phyloP scores from a whole-genome alignment of 179 eudicot species.

The Vitellaria paradoxa region DNA sequence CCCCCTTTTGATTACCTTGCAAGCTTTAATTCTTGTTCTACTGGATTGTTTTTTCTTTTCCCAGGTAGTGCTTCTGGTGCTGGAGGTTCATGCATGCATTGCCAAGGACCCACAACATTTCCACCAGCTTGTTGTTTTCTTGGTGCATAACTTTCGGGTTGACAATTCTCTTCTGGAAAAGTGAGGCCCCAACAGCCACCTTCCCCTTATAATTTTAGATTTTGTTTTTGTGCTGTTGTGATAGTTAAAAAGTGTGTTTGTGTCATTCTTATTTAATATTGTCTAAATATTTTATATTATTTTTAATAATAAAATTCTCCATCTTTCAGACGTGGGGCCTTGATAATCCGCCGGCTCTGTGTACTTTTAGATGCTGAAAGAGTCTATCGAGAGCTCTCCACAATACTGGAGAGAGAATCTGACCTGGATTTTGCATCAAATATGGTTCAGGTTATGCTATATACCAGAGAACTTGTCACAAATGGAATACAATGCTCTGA shows the following conservation, averaged over 20 bases:
- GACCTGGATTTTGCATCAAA: slow-evolving; percentile 93
- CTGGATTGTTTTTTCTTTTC: background rate
- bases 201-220: background rate
- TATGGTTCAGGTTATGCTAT: slow-evolving; percentile 85
- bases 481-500: background rate
- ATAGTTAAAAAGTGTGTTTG: background rate
- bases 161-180: slow-evolving; percentile 83
- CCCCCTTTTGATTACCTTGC: too few species aligned
- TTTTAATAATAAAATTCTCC: slow-evolving; percentile 12
- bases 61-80: slow-evolving; percentile 94
- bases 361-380: slow-evolving; percentile 91
- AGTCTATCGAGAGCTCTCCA: slow-evolving; percentile 85
- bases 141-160: slow-evolving; percentile 67
- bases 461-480: slow-evolving; percentile 1
- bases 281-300: background rate
- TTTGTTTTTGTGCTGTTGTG: background rate
- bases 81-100: slow-evolving; percentile 96
- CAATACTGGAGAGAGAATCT: slow-evolving; percentile 73
- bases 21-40: too few species aligned
- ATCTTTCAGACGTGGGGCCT: slow-evolving; percentile 84
- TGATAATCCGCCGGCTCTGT: slow-evolving; percentile 90
- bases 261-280: background rate
- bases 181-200: slow-evolving; percentile 38
- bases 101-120: slow-evolving; percentile 78
- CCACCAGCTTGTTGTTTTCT: slow-evolving; percentile 72